Evolutionary conservation across 768 basidiomycete species (phyloP).

Genomic region (Galerina marginata): DNA sequence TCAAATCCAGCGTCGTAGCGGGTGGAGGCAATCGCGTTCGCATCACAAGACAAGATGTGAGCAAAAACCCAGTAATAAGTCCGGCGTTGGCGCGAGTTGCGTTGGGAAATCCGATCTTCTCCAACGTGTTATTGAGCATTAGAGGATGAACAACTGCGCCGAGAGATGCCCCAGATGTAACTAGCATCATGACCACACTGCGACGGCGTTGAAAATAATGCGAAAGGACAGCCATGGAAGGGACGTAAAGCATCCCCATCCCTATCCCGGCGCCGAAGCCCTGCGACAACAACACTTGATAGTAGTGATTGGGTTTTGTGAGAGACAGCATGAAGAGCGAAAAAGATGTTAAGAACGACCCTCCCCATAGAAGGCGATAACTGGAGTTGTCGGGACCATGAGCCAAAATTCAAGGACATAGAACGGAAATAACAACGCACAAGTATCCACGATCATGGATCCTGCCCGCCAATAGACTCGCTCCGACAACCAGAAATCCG

Average conservation of each 20-base stretch:
- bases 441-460: not conserved
- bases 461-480: not conserved
- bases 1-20: not conserved
- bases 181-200: constrained; percentile 1
- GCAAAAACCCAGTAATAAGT: constrained; percentile 1
- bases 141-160: constrained; percentile 12
- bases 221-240: constrained; percentile 6
- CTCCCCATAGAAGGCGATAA: not conserved
- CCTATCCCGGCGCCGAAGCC: constrained; percentile 11
- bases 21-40: constrained; percentile 11
- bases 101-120: constrained; percentile 8
- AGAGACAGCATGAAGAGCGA: constrained; percentile 13
- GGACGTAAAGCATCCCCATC: constrained; percentile 13
- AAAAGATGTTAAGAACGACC: not conserved
- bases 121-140: constrained; percentile 10
- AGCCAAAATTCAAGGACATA: not conserved
- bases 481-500: not conserved
- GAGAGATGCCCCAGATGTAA: constrained; percentile 4
- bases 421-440: not conserved
- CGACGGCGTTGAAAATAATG: constrained; percentile 12
- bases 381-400: not conserved
- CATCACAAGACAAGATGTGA: constrained; percentile 8
- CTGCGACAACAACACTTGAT: constrained; percentile 13
- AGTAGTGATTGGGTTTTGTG: constrained; percentile 6
- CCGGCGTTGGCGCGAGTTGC: constrained; percentile 7